phyloP scores from a whole-genome alignment of 768 basidiomycete species.

The Gloeopeniophorella convolvens region DNA sequence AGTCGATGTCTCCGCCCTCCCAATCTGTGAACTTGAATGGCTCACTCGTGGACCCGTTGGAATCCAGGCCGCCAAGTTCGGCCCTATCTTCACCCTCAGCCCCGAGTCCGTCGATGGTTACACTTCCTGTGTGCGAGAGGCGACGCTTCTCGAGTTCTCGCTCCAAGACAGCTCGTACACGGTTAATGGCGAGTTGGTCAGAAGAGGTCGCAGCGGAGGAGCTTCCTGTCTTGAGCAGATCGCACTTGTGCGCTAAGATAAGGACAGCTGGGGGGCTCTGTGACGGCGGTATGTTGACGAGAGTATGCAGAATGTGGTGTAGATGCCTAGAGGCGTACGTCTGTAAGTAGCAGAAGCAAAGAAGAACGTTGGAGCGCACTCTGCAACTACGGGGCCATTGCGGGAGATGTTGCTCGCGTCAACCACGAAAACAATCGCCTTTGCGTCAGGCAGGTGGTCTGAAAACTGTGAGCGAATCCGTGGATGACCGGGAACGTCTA shows the following conservation, averaged over 20 bases:
- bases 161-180: slow-evolving; percentile 73
- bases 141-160: slow-evolving; percentile 79
- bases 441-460: slow-evolving; percentile 56
- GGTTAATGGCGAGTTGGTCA: slow-evolving; percentile 52
- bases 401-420: slow-evolving; percentile 75
- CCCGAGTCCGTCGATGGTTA: slow-evolving; percentile 69
- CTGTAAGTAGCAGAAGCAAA: not conserved
- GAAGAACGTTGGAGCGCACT: slow-evolving; percentile 44
- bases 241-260: slow-evolving; percentile 72
- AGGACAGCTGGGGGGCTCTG: slow-evolving; percentile 51
- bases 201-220: slow-evolving; percentile 31
- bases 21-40: slow-evolving; percentile 71
- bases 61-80: slow-evolving; percentile 73
- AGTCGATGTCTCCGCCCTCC: slow-evolving; percentile 77
- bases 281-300: slow-evolving; percentile 70
- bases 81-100: slow-evolving; percentile 47
- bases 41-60: slow-evolving; percentile 44
- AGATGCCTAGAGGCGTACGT: slow-evolving; percentile 48
- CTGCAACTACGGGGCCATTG: slow-evolving; percentile 68
- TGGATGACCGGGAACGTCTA: slow-evolving; percentile 85
- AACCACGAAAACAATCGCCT: slow-evolving; percentile 69
- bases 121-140: slow-evolving; percentile 52
- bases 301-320: slow-evolving; percentile 60
- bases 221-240: slow-evolving; percentile 51
- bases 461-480: slow-evolving; percentile 68